A percentile compares a stretch with the other conserved stretches of the same genome.
phyloP scores from a whole-genome alignment of 2,329 filamentous ascomycete genomes.

The Sarocladium brachiariae region DNA sequence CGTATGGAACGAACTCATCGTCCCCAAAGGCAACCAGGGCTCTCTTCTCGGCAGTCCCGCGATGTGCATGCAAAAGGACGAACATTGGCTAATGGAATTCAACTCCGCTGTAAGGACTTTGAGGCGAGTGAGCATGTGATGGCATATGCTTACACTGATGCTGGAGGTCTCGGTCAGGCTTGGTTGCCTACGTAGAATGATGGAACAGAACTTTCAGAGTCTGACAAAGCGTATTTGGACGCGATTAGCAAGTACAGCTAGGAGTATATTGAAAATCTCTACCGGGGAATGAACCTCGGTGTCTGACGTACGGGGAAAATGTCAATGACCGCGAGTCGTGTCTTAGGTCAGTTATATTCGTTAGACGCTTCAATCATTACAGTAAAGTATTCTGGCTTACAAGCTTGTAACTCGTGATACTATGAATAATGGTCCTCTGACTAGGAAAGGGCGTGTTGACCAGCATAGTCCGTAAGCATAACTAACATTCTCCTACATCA shows the following conservation, averaged over 20 bases:
- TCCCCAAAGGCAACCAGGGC: constrained; percentile 60
- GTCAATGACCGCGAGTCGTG: too few relatives aligned
- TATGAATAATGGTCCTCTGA: too few relatives aligned
- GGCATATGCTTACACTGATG: constrained; percentile 15
- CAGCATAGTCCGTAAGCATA: not conserved
- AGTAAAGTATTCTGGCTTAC: too few relatives aligned
- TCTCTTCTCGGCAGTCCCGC: constrained; percentile 45
- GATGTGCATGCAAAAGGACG: constrained; percentile 47
- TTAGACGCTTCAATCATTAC: too few relatives aligned
- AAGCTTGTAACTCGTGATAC: too few relatives aligned
- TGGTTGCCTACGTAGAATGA: constrained; percentile 12
- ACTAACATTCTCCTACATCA: too few relatives aligned
- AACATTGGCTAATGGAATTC: constrained; percentile 15
- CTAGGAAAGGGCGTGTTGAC: too few relatives aligned
- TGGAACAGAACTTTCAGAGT: constrained; percentile 12
- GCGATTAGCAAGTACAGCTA: constrained; percentile 15
- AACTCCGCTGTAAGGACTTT: constrained; percentile 11
- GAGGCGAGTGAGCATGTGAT: constrained; percentile 14
- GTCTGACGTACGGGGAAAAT: too few relatives aligned
- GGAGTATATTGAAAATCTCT: not conserved
- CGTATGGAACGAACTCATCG: constrained; percentile 51
- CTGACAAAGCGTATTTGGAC: constrained; percentile 14
- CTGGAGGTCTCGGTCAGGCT: constrained; percentile 11
- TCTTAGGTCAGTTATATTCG: too few relatives aligned
- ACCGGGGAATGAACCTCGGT: not conserved